Evolutionary conservation across 768 basidiomycete genomes (phyloP).

Genomic region (Dentipellis fragilis): DNA sequence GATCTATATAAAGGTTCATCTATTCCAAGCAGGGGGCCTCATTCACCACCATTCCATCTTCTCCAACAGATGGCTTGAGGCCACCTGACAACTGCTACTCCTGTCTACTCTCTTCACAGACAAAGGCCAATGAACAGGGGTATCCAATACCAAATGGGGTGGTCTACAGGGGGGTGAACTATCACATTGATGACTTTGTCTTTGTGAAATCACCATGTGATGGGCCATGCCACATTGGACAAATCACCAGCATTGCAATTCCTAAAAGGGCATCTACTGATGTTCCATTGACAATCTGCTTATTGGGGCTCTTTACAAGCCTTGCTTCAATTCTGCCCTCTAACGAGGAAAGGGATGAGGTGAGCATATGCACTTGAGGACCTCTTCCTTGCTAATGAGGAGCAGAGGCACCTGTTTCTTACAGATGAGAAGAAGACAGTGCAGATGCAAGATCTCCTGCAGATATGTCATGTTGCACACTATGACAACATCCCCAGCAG

Average conservation of each 20-base stretch:
- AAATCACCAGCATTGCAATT: constrained; percentile 29
- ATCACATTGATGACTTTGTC: constrained; percentile 56
- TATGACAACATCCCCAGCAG: constrained; percentile 19
- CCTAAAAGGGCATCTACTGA: constrained; percentile 1
- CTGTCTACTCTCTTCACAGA: constrained; percentile 29
- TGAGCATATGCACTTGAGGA: constrained; percentile 18
- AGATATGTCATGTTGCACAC: constrained; percentile 38
- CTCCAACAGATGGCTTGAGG: constrained; percentile 17
- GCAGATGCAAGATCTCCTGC: constrained; percentile 30
- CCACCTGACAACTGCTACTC: constrained; percentile 44
- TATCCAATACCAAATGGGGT: constrained; percentile 31
- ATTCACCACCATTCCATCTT: constrained; percentile 32
- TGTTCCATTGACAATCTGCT: constrained; percentile 4
- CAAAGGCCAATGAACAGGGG: constrained; percentile 22
- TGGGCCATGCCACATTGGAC: constrained; percentile 50
- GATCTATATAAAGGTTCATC: constrained; percentile 19
- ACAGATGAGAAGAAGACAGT: constrained; percentile 36
- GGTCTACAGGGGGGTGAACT: constrained; percentile 34
- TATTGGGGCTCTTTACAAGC: constrained; percentile 41
- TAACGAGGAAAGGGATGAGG: constrained; percentile 45
- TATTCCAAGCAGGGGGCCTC: constrained; percentile 37
- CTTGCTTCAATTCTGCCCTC: constrained; percentile 30
- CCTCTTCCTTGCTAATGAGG: neutral
- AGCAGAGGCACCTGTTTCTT: constrained; percentile 51
- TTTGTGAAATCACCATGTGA: constrained; percentile 31